These are phyloP conservation scores for Aspergillus neoniger DNA, from an alignment of 2,329 filamentous ascomycete species.

Conservation along the genomic window DNA sequence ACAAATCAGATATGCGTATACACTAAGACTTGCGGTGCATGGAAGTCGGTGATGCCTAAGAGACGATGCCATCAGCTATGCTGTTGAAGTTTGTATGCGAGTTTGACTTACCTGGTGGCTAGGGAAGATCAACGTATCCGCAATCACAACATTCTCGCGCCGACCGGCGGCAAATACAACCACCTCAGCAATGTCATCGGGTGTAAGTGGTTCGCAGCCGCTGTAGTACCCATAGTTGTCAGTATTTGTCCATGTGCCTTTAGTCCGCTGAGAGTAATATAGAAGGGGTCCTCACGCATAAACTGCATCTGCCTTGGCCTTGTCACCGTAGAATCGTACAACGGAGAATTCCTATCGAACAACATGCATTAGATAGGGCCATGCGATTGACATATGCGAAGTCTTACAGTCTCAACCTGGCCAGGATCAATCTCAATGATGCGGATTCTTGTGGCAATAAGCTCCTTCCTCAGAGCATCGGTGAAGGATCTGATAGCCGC, in stretches of 20 bases:
- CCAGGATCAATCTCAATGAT: constrained; percentile 89
- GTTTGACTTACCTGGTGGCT: constrained; percentile 73
- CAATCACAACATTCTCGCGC: constrained; percentile 86
- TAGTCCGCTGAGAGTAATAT: neutral
- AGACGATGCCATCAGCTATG: neutral
- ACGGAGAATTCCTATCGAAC: constrained; percentile 75
- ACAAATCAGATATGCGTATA: neutral
- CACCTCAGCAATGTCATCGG: constrained; percentile 87
- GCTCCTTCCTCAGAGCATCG: constrained; percentile 77
- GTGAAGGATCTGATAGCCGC: constrained; percentile 84
- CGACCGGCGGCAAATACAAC: constrained; percentile 82
- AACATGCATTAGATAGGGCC: constrained; percentile 8
- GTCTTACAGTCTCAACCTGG: constrained; percentile 78
- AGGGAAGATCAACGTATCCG: constrained; percentile 83
- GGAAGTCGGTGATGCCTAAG: constrained; percentile 20
- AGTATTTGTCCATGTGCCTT: neutral
- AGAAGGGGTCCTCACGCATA: constrained; percentile 64
- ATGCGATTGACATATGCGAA: neutral
- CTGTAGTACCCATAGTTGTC: constrained; percentile 40
- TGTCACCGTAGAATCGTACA: constrained; percentile 85
- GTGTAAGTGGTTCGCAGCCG: constrained; percentile 78
- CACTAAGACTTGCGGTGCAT: constrained; percentile 15
- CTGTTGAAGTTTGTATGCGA: neutral
- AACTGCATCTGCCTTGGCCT: constrained; percentile 83
- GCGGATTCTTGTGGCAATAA: constrained; percentile 76